These are phyloP conservation scores for Sporisorium scitamineum DNA, from an alignment of 1,284 basidiomycete genomes.

Conservation along the genomic window DNA sequence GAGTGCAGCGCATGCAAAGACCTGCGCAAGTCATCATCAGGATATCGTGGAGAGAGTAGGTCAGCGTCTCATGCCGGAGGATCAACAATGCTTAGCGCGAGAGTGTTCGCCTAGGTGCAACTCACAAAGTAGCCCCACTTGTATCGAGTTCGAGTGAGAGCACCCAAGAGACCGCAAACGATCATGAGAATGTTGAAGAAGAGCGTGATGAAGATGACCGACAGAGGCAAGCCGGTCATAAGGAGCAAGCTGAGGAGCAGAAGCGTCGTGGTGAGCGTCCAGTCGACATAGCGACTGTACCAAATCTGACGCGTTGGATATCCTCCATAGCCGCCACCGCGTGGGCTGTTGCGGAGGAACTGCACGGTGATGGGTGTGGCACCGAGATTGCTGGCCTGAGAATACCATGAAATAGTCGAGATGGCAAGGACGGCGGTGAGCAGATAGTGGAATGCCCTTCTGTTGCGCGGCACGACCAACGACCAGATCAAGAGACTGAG, in stretches of 20 bases:
- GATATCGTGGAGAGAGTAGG: neutral
- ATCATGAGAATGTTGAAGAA: slow-evolving; percentile 73
- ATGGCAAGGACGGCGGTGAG: slow-evolving; percentile 70
- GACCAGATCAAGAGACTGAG: slow-evolving; percentile 57
- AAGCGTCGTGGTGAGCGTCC: slow-evolving; percentile 73
- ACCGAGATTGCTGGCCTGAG: slow-evolving; percentile 76
- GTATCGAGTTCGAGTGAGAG: slow-evolving; percentile 73
- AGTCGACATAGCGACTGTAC: slow-evolving; percentile 70
- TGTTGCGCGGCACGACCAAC: slow-evolving; percentile 23
- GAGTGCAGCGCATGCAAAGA: slow-evolving; percentile 71
- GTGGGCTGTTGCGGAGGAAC: slow-evolving; percentile 69
- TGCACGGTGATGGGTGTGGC: slow-evolving; percentile 73
- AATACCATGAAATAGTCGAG: slow-evolving; percentile 71
- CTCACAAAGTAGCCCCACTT: slow-evolving; percentile 72
- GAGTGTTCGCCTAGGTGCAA: neutral
- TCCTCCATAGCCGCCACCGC: slow-evolving; percentile 22
- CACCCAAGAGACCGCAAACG: slow-evolving; percentile 73
- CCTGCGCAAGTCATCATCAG: slow-evolving; percentile 12
- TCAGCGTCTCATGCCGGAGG: neutral
- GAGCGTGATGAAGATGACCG: slow-evolving; percentile 73
- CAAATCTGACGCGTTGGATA: slow-evolving; percentile 73
- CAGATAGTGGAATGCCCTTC: slow-evolving; percentile 72
- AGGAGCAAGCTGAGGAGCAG: slow-evolving; percentile 74
- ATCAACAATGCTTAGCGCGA: neutral
- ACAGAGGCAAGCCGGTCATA: slow-evolving; percentile 73